Percentiles rank a stretch among this genome's conserved stretches.
Conservation (phyloP, 2,329 filamentous ascomycete species). For the Aschersonia sp. region DNA sequence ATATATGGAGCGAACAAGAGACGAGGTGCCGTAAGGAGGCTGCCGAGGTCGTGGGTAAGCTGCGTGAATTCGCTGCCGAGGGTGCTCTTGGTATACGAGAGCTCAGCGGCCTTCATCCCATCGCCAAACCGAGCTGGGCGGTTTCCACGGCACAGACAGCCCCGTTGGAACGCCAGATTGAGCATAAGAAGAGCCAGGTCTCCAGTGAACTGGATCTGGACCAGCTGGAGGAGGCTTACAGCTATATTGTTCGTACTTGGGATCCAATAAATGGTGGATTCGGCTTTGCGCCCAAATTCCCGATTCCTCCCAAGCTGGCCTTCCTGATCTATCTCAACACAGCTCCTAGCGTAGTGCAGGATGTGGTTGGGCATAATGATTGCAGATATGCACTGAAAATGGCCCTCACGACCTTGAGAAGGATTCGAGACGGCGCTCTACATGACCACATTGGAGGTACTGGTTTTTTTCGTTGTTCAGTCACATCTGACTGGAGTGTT, state of each 20-base stretch:
- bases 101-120: slow-evolving; percentile 14
- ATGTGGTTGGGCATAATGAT: slow-evolving; percentile 78
- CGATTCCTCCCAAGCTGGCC: slow-evolving; percentile 70
- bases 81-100: slow-evolving; percentile 49
- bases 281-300: slow-evolving; percentile 70
- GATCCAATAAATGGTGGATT: slow-evolving; percentile 73
- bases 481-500: slow-evolving; percentile 83
- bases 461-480: slow-evolving; percentile 62
- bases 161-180: slow-evolving; percentile 1
- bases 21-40: slow-evolving; percentile 72
- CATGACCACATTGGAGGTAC: slow-evolving; percentile 38
- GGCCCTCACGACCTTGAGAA: slow-evolving; percentile 65
- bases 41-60: slow-evolving; percentile 63
- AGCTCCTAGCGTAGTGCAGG: slow-evolving; percentile 58
- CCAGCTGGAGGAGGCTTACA: slow-evolving; percentile 77
- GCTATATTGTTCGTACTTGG: slow-evolving; percentile 67
- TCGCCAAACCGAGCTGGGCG: slow-evolving; percentile 15
- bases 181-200: slow-evolving; percentile 12
- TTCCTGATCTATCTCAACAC: slow-evolving; percentile 65
- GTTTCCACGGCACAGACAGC: slow-evolving; percentile 14
- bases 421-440: slow-evolving; percentile 46
- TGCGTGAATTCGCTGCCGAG: slow-evolving; percentile 80
- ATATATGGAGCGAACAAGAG: slow-evolving; percentile 72
- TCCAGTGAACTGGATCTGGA: slow-evolving; percentile 75
- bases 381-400: slow-evolving; percentile 62